Base-by-base conservation (phyloP, 352 stramenopile species). In the Pythium aquatile region DNA sequence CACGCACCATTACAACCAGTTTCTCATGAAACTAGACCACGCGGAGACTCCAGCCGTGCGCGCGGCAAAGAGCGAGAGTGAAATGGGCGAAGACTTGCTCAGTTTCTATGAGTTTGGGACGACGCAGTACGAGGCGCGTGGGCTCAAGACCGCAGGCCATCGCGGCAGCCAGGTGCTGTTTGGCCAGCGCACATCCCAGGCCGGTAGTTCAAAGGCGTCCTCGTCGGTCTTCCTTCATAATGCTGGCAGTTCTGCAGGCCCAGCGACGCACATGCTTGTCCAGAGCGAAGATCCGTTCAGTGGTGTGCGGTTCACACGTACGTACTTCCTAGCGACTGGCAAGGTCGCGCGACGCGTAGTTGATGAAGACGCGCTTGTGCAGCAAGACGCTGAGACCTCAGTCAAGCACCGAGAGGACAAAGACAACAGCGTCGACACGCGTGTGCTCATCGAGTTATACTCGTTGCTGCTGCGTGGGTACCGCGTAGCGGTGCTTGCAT, bases 51-150 rank as follows among this genome's bases (percentile, higher is more conserved):
- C 81, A 0, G 67, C 80, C 16, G 66, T 24, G 1, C 80, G 84
- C 11, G 62, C 59, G 10, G 48, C 64, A 7, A 81, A 76, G 56
- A 74, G 77, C 1, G 85, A 93, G 64, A 67, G 28, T 20, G 85
- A 90, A 26, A 55, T 89, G 13, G 81, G 67, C 1, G 85, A 93
- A 35, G 79, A 93, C 51, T 37, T 93, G 9, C 39, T 90, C 30
- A 91, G 79, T 40, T 88, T 91, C 46, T 93, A 89, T 49, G 85
- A 91, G 56, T 93, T 93, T 65, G 85, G 85, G 9, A 89, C 83
- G 44, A 90, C 86, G 62, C 83, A 91, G 33, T 76, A 83, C 61
- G 68, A 76, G 0, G 51, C 77, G 5, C 70, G 77, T 11, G 81
- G 78, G 0, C 55, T 93, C 3, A 20, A 55, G 26, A 55, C 60